Evolutionary conservation across 2,329 filamentous ascomycete genomes (phyloP).

Genomic region (Alternaria solani): DNA sequence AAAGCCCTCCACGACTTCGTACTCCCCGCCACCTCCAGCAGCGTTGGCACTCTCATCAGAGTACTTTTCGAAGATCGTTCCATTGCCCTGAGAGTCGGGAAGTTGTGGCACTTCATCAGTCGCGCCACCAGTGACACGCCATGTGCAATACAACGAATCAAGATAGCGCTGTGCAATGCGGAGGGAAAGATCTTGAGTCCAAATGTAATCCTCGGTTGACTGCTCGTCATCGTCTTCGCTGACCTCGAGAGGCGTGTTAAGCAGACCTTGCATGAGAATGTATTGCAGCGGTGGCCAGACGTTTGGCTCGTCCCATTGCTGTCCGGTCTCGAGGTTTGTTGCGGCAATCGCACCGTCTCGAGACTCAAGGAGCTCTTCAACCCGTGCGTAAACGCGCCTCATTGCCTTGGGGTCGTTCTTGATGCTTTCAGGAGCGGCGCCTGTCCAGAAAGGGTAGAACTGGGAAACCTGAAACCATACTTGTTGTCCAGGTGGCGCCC

Average conservation of each 20-base stretch:
- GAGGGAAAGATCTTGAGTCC: conserved; percentile 65
- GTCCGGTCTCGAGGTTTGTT: conserved; percentile 66
- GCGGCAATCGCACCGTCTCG: conserved; percentile 67
- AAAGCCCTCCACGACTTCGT: conserved; percentile 74
- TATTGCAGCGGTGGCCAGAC: conserved; percentile 75
- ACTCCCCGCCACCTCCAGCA: conserved; percentile 72
- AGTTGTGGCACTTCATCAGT: conserved; percentile 51
- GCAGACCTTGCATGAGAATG: conserved; percentile 68
- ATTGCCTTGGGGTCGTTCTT: conserved; percentile 68
- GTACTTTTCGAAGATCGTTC: conserved; percentile 77
- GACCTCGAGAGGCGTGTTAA: conserved; percentile 67
- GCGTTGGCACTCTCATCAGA: conserved; percentile 66
- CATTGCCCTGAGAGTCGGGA: conserved; percentile 56
- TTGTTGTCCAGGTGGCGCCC: conserved; percentile 64
- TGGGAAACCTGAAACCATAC: conserved; percentile 67
- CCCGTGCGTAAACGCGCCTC: conserved; percentile 61
- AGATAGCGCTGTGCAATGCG: conserved; percentile 70
- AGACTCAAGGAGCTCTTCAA: conserved; percentile 61
- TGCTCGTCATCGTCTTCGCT: conserved; percentile 58
- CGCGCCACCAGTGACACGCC: conserved; percentile 71
- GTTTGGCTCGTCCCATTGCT: conserved; percentile 76
- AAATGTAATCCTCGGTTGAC: conserved; percentile 55
- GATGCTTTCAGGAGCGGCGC: conserved; percentile 66
- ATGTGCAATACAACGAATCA: conserved; percentile 74
- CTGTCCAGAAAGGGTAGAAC: conserved; percentile 75